Evolutionary conservation across 768 basidiomycete species (phyloP).

Genomic region (Rhizopogon rudus): DNA sequence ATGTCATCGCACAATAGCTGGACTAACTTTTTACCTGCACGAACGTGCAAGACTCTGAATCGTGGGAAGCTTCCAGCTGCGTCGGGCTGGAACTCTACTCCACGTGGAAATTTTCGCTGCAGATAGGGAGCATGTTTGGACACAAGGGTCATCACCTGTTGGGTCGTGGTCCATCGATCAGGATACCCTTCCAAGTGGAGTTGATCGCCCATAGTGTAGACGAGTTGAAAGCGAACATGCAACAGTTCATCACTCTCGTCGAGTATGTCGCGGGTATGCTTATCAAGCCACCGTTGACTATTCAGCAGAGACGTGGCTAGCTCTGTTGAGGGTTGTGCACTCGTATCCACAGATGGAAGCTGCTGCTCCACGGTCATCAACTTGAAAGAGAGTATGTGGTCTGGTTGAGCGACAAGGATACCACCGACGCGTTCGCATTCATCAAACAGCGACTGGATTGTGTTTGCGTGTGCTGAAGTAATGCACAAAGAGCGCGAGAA

Average conservation of each 20-base stretch:
- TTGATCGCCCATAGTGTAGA: conserved; percentile 39
- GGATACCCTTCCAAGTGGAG: conserved; percentile 33
- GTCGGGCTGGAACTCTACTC: conserved; percentile 2
- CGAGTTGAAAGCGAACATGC: conserved; percentile 39
- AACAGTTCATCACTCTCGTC: conserved; percentile 35
- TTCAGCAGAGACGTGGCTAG: conserved; percentile 15
- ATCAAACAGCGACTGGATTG: conserved; percentile 4
- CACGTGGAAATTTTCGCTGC: background rate
- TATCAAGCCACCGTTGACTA: conserved; percentile 18
- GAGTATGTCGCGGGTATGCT: conserved; percentile 20
- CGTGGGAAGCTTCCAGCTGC: background rate
- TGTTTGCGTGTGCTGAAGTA: conserved; percentile 14
- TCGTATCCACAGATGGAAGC: background rate
- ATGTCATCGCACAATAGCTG: conserved; percentile 9
- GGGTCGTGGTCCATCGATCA: conserved; percentile 36
- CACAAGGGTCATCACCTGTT: conserved; percentile 30
- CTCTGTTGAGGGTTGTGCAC: background rate
- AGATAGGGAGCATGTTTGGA: background rate
- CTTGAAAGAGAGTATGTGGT: conserved; percentile 14
- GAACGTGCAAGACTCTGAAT: background rate
- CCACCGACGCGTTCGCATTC: conserved; percentile 34
- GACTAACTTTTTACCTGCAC: background rate
- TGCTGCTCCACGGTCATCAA: conserved; percentile 33
- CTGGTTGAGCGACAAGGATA: conserved; percentile 42
- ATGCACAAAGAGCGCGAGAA: conserved; percentile 22